These are phyloP conservation scores for Geosmithia flava DNA, from an alignment of 2,329 filamentous ascomycete species.

Conservation along the genomic window DNA sequence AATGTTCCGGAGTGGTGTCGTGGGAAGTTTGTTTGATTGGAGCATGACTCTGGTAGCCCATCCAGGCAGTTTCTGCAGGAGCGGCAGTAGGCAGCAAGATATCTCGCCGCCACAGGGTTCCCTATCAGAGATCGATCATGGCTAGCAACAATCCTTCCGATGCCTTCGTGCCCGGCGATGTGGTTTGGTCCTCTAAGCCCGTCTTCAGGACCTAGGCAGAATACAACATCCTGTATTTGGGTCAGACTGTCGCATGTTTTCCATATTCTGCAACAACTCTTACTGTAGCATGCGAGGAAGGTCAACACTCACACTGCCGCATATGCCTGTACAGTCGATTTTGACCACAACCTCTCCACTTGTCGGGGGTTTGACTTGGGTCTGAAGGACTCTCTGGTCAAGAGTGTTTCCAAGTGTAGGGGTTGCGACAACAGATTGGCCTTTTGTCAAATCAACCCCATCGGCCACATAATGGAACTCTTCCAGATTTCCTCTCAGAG, in stretches of 20 bases:
- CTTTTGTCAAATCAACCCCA: too few relatives aligned
- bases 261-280: not conserved
- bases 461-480: too few relatives aligned
- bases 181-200: not conserved
- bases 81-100: not conserved
- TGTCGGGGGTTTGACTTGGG: not conserved
- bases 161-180: slow-evolving; percentile 1
- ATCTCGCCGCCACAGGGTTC: not conserved
- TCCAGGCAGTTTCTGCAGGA: not conserved
- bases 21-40: not conserved
- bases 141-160: not conserved
- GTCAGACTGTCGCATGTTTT: too few relatives aligned
- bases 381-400: not conserved
- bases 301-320: not conserved
- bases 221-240: not conserved
- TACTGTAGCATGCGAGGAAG: too few relatives aligned
- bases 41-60: not conserved
- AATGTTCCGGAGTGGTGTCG: not conserved
- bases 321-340: not conserved
- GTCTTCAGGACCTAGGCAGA: not conserved
- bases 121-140: not conserved
- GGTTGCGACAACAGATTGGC: too few relatives aligned
- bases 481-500: too few relatives aligned
- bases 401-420: not conserved
- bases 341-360: not conserved